These are phyloP conservation scores for Voacanga thouarsii DNA, from an alignment of 257 asterid species.

Conservation along the genomic window DNA sequence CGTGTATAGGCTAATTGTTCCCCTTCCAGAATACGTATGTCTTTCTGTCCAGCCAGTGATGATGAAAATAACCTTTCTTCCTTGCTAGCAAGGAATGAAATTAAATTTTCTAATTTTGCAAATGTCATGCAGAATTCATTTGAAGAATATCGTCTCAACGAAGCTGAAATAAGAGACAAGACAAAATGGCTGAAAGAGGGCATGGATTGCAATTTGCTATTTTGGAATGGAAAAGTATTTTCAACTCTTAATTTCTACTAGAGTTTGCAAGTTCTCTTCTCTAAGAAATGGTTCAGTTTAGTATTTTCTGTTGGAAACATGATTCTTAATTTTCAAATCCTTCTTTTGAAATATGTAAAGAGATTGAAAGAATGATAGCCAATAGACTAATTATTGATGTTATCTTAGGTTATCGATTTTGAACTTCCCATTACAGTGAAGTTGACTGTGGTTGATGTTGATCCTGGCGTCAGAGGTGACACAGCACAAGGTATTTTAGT, in stretches of 20 bases:
- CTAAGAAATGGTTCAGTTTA: neutral
- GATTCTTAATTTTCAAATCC: neutral
- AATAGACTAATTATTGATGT: slow-evolving; percentile 20
- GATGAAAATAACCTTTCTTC: neutral
- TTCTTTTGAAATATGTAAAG: neutral
- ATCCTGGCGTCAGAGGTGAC: slow-evolving; percentile 97
- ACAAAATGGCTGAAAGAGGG: slow-evolving; percentile 96
- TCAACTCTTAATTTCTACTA: slow-evolving; percentile 13
- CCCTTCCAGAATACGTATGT: neutral
- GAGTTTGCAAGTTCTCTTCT: neutral
- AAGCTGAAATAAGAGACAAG: slow-evolving; percentile 84
- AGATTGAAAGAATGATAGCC: neutral
- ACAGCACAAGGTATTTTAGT: slow-evolving; percentile 83
- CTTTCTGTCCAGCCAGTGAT: neutral
- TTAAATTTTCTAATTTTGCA: neutral
- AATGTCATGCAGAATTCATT: slow-evolving; percentile 58
- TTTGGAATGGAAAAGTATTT: slow-evolving; percentile 83
- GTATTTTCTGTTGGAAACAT: neutral
- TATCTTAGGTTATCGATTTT: slow-evolving; percentile 79
- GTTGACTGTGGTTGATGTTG: slow-evolving; percentile 79
- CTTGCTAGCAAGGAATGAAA: neutral
- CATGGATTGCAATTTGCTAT: slow-evolving; percentile 94
- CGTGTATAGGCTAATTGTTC: neutral
- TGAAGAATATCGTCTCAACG: slow-evolving; percentile 88
- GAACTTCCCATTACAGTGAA: slow-evolving; percentile 91